Evolutionary conservation across 1,284 basidiomycete species (phyloP).

Genomic region (Vanrija sp.): DNA sequence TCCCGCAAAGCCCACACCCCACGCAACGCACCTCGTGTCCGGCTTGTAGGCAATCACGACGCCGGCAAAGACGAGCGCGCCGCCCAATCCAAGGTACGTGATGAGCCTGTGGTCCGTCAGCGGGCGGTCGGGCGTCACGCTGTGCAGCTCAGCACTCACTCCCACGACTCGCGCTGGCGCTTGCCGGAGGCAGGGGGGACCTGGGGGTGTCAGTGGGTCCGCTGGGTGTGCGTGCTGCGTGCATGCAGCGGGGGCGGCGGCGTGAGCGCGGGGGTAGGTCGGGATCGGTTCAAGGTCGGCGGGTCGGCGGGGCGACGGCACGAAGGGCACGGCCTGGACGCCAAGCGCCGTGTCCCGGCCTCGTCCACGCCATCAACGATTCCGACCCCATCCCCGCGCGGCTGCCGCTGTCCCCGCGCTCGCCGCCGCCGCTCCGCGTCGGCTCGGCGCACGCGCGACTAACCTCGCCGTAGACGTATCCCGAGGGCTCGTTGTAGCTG

Average conservation of each 20-base stretch:
- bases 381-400: no score
- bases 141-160: constrained; percentile 33
- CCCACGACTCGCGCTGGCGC: constrained; percentile 38
- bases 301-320: no score
- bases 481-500: constrained; percentile 81
- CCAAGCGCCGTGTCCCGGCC: no score
- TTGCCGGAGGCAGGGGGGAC: constrained; percentile 19
- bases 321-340: no score
- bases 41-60: constrained; percentile 90
- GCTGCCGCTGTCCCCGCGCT: no score
- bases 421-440: no score
- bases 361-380: no score
- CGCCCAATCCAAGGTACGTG: constrained; percentile 88
- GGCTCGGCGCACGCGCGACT: no score
- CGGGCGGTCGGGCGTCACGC: constrained; percentile 33
- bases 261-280: no score
- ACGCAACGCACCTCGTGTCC: constrained; percentile 74
- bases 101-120: constrained; percentile 63
- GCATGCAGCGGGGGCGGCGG: neutral
- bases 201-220: constrained; percentile 15
- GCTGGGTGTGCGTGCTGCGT: neutral
- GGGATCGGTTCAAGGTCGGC: no score
- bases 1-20: no score
- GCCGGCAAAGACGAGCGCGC: constrained; percentile 70
- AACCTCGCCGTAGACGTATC: constrained; percentile 77